A percentile compares a stretch with the other conserved stretches of the same genome.
Evolutionary conservation across 176 grass and related monocot species (phyloP).

Genomic region (Hsuehochloa calcarea): DNA sequence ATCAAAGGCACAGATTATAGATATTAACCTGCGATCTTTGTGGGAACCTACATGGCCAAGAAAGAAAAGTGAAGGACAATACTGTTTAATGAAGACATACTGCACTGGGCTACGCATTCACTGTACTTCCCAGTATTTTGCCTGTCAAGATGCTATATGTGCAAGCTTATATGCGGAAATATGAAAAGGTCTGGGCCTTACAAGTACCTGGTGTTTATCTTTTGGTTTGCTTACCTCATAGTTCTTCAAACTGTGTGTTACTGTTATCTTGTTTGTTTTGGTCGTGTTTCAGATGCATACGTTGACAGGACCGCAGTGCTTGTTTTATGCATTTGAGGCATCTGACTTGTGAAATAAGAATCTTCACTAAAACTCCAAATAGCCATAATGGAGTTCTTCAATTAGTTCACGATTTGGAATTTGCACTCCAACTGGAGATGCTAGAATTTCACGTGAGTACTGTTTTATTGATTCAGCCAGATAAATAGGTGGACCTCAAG

Average conservation of each 20-base stretch:
- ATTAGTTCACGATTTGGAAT: neutral
- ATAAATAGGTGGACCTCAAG: too few species aligned
- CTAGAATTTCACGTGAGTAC: constrained; percentile 22
- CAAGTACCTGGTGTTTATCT: neutral
- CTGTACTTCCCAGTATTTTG: neutral
- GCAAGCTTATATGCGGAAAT: neutral
- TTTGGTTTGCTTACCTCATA: neutral
- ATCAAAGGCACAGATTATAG: neutral
- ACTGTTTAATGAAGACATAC: neutral
- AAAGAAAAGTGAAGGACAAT: neutral
- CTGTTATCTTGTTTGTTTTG: neutral
- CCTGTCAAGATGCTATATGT: neutral
- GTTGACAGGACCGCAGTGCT: neutral
- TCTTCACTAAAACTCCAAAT: neutral
- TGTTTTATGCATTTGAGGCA: constrained; percentile 17
- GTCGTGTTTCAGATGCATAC: constrained; percentile 18
- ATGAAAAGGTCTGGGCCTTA: neutral
- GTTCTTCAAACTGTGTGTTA: neutral
- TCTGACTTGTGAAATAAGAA: constrained; percentile 1
- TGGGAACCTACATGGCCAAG: neutral
- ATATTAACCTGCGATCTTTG: neutral
- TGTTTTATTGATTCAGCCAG: neutral
- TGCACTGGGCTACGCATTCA: neutral
- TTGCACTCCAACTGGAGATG: neutral
- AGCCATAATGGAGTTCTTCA: neutral